phyloP scores from a whole-genome alignment of 257 asterid genomes.

The Gentiana macrophylla region DNA sequence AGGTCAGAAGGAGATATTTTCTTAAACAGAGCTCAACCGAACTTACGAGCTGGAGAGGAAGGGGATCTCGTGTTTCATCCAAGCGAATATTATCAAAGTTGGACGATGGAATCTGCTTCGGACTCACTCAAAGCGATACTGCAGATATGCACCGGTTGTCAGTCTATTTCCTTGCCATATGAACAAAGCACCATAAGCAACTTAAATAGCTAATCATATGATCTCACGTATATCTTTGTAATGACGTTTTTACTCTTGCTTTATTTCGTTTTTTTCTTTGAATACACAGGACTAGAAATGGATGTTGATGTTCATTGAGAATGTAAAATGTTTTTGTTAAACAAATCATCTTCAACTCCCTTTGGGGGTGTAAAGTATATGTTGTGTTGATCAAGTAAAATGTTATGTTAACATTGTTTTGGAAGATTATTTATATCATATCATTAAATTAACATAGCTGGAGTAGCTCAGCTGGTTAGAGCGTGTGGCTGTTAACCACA shows the following conservation, averaged over 20 bases:
- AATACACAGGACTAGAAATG: too few species aligned
- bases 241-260: too few species aligned
- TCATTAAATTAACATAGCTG: not conserved
- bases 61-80: conserved; percentile 56
- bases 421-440: too few species aligned
- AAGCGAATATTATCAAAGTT: conserved; percentile 48
- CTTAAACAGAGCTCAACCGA: conserved; percentile 48
- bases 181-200: conserved; percentile 10
- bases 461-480: conserved; percentile 25
- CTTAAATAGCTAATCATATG: too few species aligned
- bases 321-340: too few species aligned
- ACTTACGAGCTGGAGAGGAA: conserved; percentile 22
- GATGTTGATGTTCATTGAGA: too few species aligned
- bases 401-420: too few species aligned
- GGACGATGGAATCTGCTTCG: conserved; percentile 67
- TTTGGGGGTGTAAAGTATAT: too few species aligned
- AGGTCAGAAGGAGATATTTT: conserved; percentile 81
- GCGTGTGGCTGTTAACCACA: conserved; percentile 36
- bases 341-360: too few species aligned
- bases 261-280: too few species aligned
- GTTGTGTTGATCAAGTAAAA: too few species aligned
- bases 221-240: too few species aligned
- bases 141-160: conserved; percentile 82
- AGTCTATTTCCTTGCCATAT: conserved; percentile 26
- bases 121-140: conserved; percentile 61